Evolutionary conservation across 345 rosid species (phyloP).

Genomic region (Arabis alpina): DNA sequence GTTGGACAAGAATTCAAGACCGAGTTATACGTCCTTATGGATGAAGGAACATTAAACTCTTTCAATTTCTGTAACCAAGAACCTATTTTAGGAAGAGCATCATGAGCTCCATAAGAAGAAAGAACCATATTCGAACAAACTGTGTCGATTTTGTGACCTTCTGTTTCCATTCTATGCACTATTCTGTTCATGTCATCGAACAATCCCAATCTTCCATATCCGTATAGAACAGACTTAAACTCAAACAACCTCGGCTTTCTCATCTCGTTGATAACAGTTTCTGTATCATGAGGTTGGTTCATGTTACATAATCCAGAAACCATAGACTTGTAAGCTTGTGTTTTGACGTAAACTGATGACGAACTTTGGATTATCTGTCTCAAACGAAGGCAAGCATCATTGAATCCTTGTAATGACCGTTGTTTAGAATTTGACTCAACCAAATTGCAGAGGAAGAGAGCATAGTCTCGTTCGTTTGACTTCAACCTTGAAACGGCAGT

Average conservation of each 20-base stretch:
- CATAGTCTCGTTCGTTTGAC: conserved; percentile 58
- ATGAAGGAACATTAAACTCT: too few species aligned
- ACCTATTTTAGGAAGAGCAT: too few species aligned
- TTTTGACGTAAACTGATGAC: conserved; percentile 64
- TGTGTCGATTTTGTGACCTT: too few species aligned
- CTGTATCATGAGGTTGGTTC: conserved; percentile 68
- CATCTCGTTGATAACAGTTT: conserved; percentile 57
- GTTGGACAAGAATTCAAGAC: too few species aligned
- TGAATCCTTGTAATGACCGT: conserved; percentile 54
- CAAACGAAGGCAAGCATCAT: conserved; percentile 45
- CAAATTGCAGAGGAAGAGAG: conserved; percentile 57
- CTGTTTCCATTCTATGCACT: conserved; percentile 53
- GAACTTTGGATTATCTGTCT: conserved; percentile 48
- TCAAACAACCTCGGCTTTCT: conserved; percentile 60
- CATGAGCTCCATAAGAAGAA: too few species aligned
- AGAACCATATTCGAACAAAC: too few species aligned
- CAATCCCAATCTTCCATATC: conserved; percentile 73
- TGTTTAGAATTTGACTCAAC: conserved; percentile 58
- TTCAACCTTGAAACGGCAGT: conserved; percentile 47
- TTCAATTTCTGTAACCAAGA: too few species aligned
- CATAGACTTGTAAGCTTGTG: conserved; percentile 65
- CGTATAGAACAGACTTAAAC: conserved; percentile 54
- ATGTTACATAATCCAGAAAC: conserved; percentile 68
- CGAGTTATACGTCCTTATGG: too few species aligned
- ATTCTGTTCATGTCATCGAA: conserved; percentile 67